phyloP scores from a whole-genome alignment of 2,329 filamentous ascomycete species.

The Byssochlamys sp. region DNA sequence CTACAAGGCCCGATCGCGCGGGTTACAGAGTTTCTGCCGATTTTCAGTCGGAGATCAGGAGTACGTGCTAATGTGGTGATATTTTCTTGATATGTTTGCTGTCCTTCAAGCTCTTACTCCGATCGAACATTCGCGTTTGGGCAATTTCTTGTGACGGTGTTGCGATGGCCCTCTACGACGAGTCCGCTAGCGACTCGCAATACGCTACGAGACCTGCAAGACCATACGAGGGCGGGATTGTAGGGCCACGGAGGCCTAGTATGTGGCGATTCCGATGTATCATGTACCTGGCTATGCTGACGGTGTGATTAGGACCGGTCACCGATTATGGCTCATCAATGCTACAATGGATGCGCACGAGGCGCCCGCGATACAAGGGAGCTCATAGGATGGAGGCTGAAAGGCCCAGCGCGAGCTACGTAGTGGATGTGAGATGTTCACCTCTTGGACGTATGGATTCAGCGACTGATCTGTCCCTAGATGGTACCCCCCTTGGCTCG shows the following conservation, averaged over 20 bases:
- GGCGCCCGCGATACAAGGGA: constrained; percentile 65
- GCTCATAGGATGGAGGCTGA: constrained; percentile 65
- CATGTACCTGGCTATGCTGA: not conserved
- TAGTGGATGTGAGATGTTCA: constrained; percentile 61
- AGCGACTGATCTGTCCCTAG: constrained; percentile 34
- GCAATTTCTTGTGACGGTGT: constrained; percentile 3
- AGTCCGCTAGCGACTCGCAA: constrained; percentile 25
- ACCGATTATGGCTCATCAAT: constrained; percentile 89
- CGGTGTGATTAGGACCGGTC: constrained; percentile 58
- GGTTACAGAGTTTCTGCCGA: not conserved
- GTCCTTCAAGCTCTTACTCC: not conserved
- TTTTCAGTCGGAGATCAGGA: not conserved
- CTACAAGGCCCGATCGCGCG: not conserved
- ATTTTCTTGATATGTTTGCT: not conserved
- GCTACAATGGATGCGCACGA: constrained; percentile 81
- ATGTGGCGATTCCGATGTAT: constrained; percentile 9
- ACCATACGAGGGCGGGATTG: constrained; percentile 24
- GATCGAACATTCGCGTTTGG: not conserved
- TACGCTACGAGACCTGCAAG: constrained; percentile 21
- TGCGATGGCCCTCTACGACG: constrained; percentile 32
- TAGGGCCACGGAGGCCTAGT: constrained; percentile 34
- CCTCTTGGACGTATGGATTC: constrained; percentile 1
- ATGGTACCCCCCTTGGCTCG: constrained; percentile 79
- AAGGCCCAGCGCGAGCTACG: constrained; percentile 77
- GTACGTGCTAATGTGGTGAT: not conserved